These are phyloP conservation scores for Hygrophorus pudorinus DNA, from an alignment of 768 basidiomycete genomes.

Conservation along the genomic window DNA sequence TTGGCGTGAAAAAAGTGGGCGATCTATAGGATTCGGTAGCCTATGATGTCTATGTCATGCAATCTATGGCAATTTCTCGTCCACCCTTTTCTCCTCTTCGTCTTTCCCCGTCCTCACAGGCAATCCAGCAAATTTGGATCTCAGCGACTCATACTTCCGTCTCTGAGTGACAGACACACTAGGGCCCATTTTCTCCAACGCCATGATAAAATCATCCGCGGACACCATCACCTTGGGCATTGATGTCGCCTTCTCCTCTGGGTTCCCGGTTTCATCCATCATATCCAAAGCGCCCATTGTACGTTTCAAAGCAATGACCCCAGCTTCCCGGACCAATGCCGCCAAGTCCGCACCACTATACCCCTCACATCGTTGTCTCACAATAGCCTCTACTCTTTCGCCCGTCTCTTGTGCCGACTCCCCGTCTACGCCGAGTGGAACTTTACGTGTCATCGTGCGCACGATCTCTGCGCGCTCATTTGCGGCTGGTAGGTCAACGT, in stretches of 20 bases:
- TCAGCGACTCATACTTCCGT: constrained; percentile 69
- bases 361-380: constrained; percentile 62
- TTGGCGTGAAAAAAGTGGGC: constrained; percentile 52
- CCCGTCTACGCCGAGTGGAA: constrained; percentile 44
- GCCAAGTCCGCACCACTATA: constrained; percentile 92
- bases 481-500: constrained; percentile 75
- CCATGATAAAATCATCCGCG: constrained; percentile 59
- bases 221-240: constrained; percentile 36
- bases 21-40: constrained; percentile 21
- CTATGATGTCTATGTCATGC: neutral
- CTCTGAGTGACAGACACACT: constrained; percentile 79
- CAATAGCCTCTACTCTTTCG: constrained; percentile 32
- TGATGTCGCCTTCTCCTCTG: constrained; percentile 11
- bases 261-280: constrained; percentile 32
- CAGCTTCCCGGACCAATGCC: constrained; percentile 81
- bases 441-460: constrained; percentile 58
- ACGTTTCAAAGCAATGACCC: constrained; percentile 69
- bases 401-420: constrained; percentile 13
- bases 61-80: constrained; percentile 4
- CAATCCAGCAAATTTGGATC: constrained; percentile 77
- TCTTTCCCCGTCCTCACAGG: constrained; percentile 43
- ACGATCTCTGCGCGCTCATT: constrained; percentile 79
- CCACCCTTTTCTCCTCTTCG: constrained; percentile 27
- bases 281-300: constrained; percentile 58
- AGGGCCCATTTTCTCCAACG: constrained; percentile 74